phyloP scores from a whole-genome alignment of 208 protist species.

The Tritrichomonas foetus region DNA sequence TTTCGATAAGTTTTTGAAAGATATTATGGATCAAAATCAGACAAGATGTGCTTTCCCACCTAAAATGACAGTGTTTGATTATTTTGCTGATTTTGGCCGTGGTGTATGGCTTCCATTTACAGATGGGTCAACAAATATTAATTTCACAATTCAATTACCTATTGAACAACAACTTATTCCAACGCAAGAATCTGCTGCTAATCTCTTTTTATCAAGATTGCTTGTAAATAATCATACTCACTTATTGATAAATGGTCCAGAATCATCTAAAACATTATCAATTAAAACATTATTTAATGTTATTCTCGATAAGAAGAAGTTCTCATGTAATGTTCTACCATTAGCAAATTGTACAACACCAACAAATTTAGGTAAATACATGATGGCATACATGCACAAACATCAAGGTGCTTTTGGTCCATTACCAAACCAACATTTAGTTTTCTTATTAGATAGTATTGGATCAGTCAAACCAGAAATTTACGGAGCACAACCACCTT shows the following conservation, averaged over 20 bases:
- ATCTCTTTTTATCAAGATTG: neutral
- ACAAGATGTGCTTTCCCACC: constrained; percentile 62
- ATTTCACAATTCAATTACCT: neutral
- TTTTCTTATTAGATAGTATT: constrained; percentile 91
- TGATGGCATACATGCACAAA: neutral
- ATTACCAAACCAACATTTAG: constrained; percentile 65
- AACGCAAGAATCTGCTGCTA: neutral
- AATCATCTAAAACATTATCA: neutral
- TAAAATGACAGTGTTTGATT: constrained; percentile 39
- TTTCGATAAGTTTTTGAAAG: constrained; percentile 64
- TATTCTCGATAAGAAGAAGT: constrained; percentile 52
- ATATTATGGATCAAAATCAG: constrained; percentile 74
- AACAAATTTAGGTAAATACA: neutral
- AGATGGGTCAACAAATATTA: neutral
- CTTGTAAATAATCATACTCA: neutral
- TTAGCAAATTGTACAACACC: constrained; percentile 80
- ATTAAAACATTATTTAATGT: neutral
- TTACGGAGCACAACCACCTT: constrained; percentile 87
- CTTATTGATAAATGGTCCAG: neutral
- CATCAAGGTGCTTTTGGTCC: neutral
- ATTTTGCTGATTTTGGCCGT: constrained; percentile 47
- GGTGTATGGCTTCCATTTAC: neutral
- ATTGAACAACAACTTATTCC: constrained; percentile 25
- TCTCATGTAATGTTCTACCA: constrained; percentile 66
- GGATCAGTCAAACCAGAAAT: constrained; percentile 89